Evolutionary conservation across 108 stramenopile species (phyloP).

Genomic region (Aurantiochytrium sp.): DNA sequence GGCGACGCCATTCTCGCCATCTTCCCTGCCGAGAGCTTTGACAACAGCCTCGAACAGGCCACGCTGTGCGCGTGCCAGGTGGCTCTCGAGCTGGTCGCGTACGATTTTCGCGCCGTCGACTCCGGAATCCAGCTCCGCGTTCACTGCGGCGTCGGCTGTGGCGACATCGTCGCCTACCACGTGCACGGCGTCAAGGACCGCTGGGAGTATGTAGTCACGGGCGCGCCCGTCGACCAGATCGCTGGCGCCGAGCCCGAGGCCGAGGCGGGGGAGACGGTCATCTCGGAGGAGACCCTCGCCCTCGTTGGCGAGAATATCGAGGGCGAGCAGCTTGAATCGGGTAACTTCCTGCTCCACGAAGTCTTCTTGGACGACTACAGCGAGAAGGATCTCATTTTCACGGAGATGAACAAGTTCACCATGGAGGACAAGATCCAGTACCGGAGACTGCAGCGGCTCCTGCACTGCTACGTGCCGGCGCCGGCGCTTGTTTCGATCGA

Average conservation of each 20-base stretch:
- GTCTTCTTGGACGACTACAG: not conserved
- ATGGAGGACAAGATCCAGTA: not conserved
- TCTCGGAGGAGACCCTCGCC: not conserved
- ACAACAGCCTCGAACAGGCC: not conserved
- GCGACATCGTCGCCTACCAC: not conserved
- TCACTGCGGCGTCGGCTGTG: not conserved
- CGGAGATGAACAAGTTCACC: not conserved
- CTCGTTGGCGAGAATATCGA: conserved; percentile 3
- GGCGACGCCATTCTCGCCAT: conserved; percentile 59
- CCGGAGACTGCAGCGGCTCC: not conserved
- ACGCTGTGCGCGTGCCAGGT: conserved; percentile 24
- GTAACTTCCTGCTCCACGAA: not conserved
- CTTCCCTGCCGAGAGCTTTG: conserved; percentile 40
- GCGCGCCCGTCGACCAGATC: conserved; percentile 35
- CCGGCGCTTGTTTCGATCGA: not conserved
- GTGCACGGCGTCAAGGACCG: conserved; percentile 29
- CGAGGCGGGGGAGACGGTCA: conserved; percentile 23
- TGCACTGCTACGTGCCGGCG: not conserved
- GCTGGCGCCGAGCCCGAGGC: conserved; percentile 34
- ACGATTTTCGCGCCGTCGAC: not conserved
- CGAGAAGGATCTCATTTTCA: not conserved
- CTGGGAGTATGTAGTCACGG: conserved; percentile 41
- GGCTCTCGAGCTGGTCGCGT: not conserved
- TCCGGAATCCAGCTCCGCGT: not conserved
- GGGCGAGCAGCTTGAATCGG: not conserved